Conservation (phyloP, 2,329 filamentous ascomycete genomes). For the Torrubiella hemipterigena region DNA sequence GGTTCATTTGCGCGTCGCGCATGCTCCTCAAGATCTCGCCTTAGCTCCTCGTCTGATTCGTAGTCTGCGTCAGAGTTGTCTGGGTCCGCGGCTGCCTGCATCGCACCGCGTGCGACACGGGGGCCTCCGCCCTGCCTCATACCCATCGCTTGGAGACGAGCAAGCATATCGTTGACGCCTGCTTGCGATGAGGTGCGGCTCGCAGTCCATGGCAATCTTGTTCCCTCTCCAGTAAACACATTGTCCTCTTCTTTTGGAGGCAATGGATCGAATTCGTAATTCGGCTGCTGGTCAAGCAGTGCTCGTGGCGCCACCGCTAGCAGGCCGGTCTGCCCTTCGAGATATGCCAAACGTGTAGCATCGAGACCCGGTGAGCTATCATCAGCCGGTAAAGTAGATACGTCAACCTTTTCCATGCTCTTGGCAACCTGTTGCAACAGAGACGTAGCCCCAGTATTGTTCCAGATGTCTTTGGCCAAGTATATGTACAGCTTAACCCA, state of each 20-base stretch:
- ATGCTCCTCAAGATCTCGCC: constrained; percentile 17
- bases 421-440: constrained; percentile 61
- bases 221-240: constrained; percentile 31
- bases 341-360: constrained; percentile 64
- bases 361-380: constrained; percentile 29
- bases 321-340: constrained; percentile 62
- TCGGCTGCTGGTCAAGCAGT: constrained; percentile 53
- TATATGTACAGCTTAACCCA: constrained; percentile 65
- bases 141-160: constrained; percentile 16
- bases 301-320: constrained; percentile 56
- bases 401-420: constrained; percentile 32
- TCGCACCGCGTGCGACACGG: background rate
- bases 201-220: constrained; percentile 29
- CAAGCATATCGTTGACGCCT: constrained; percentile 12
- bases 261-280: constrained; percentile 70
- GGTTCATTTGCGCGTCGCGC: constrained; percentile 12
- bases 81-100: background rate
- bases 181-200: constrained; percentile 9
- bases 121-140: constrained; percentile 10
- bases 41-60: constrained; percentile 18
- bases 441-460: constrained; percentile 56
- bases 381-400: constrained; percentile 21
- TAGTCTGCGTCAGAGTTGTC: constrained; percentile 15
- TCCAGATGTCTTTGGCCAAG: constrained; percentile 75
- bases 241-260: constrained; percentile 52